phyloP scores from a whole-genome alignment of 257 asterid species.

The Catharanthus roseus region DNA sequence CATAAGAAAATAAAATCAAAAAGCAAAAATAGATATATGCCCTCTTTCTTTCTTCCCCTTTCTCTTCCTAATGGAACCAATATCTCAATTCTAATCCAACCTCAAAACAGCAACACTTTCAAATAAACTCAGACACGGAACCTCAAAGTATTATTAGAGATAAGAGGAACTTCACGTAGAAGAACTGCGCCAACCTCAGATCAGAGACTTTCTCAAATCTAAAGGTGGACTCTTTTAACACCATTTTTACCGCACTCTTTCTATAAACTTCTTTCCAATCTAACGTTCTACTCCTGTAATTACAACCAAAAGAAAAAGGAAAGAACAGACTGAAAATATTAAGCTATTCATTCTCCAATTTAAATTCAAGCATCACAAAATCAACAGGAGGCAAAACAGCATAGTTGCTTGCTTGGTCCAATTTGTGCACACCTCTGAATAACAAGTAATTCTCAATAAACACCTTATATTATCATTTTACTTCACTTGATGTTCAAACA shows the following conservation, averaged over 20 bases:
- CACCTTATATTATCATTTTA: not conserved
- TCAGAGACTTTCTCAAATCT: too few relatives aligned
- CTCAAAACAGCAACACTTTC: not conserved
- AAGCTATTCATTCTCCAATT: not conserved
- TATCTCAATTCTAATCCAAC: not conserved
- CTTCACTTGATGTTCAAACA: not conserved
- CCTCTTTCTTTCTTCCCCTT: not conserved
- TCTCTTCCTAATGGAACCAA: too few relatives aligned
- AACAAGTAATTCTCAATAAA: not conserved
- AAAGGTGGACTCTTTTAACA: too few relatives aligned
- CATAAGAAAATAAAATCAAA: not conserved
- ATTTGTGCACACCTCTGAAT: not conserved
- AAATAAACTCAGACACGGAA: not conserved
- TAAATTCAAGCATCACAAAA: not conserved
- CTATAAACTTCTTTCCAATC: not conserved
- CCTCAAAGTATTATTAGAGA: not conserved
- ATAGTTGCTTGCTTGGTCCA: not conserved
- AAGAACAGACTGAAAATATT: not conserved
- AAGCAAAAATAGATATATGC: not conserved
- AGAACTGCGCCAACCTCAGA: too few relatives aligned
- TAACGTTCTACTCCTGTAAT: not conserved
- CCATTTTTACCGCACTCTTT: too few relatives aligned
- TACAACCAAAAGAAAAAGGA: not conserved
- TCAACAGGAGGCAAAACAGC: not conserved
- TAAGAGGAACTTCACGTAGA: too few relatives aligned